Evolutionary conservation across 2,329 filamentous ascomycete genomes (phyloP).

Genomic region (Venturia pyrina): DNA sequence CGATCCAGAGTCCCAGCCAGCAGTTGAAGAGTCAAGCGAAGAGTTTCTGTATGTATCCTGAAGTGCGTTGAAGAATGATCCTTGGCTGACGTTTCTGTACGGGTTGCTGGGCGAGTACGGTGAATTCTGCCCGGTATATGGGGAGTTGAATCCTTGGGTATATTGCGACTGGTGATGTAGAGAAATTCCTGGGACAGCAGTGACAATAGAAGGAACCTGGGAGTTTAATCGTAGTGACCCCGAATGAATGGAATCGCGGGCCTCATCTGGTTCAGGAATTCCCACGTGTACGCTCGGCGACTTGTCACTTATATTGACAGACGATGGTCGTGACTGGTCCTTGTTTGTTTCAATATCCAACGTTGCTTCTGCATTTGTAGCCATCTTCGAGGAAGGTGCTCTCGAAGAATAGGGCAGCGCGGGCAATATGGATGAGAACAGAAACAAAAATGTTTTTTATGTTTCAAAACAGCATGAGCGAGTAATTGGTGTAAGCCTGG

Average conservation of each 20-base stretch:
- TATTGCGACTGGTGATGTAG: not conserved
- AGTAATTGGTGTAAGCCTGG: not conserved
- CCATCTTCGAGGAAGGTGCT: not conserved
- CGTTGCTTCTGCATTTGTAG: constrained; percentile 1
- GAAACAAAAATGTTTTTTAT: not conserved
- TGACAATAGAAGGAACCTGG: not conserved
- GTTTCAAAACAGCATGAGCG: not conserved
- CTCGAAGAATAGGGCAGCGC: not conserved
- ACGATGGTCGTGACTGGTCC: not conserved
- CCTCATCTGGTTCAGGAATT: not conserved
- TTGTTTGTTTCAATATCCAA: constrained; percentile 6
- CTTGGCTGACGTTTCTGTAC: constrained; percentile 8
- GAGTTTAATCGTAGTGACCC: not conserved
- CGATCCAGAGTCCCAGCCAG: constrained; percentile 1
- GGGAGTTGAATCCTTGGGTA: not conserved
- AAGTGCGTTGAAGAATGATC: constrained; percentile 5
- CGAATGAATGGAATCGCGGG: not conserved
- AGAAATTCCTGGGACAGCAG: not conserved
- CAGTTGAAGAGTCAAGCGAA: constrained; percentile 3
- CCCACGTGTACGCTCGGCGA: not conserved
- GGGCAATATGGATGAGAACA: not conserved
- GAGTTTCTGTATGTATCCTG: constrained; percentile 5
- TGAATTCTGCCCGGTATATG: not conserved
- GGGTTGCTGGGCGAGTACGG: not conserved
- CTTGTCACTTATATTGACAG: constrained; percentile 4